Evolutionary conservation across 164 flowering plant genomes (phyloP), one percentile per base, ranked within the genome.

Genomic region (Kalanchoe fedtschenkoi): DNA sequence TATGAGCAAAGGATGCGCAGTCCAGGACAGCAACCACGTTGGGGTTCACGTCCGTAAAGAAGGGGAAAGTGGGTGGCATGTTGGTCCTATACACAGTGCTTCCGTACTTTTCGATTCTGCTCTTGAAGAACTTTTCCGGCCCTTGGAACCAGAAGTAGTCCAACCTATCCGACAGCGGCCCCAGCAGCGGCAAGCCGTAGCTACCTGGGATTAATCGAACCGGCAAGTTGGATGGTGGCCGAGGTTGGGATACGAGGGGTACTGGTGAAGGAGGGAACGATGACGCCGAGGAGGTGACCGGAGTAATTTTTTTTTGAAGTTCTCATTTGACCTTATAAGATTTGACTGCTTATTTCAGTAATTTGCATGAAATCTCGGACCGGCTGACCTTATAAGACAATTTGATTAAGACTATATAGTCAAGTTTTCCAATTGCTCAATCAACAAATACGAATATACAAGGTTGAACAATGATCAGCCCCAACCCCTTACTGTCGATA

Each of bases 91-190:
- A 92, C 15, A 92, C 97, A 0, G 83, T 90, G 76, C 91, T 86
- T 51, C 80, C 77, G 75, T 90, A 53, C 79, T 83, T 80, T 34
- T 81, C 88, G 26, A 75, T 74, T 26, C 89, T 63, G 44, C 72
- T 80, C 60, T 62, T 68, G 76, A 90, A 88, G 79, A 88, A 92
- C 1, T 70, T 80, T 1, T 79, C 81, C 8, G 86, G 86, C 0
- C 95, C 96, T 34, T 90, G 90, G 75, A 88, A 83, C 95, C 90
- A 87, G 75, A 82, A 88, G 77, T 86, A 92, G 70, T 90, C 80
- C 6, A 86, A 70, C 7, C 97, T 75, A 69, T 90, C 97, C 10
- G 75, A 65, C 1, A 92, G 13, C 6, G 97, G 86, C 0, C 98
- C 97, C 15, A 90, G 35, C 55, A 88, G 16, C 24, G 98, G 96